Conservation (phyloP, 805 yeast species). For the Candida golubevii region DNA sequence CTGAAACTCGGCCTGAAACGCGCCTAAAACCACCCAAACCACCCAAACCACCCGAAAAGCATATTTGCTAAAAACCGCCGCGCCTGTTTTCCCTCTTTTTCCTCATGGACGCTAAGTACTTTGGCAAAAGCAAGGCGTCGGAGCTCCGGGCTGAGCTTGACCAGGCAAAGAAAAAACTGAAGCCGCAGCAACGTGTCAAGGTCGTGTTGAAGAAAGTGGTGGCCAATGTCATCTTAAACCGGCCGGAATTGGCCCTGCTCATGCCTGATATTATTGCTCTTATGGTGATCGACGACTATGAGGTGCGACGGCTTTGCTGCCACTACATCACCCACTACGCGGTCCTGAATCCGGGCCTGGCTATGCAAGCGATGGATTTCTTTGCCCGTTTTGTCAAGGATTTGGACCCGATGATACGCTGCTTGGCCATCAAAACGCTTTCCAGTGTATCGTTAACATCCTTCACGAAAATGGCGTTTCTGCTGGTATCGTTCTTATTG, state of each 20-base stretch:
- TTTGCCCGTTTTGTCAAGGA: conserved; percentile 52
- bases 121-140: conserved; percentile 34
- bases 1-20: too few relatives aligned
- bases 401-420: conserved; percentile 45
- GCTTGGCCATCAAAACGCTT: conserved; percentile 61
- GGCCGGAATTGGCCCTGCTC: conserved; percentile 65
- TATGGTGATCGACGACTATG: conserved; percentile 57
- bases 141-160: conserved; percentile 41
- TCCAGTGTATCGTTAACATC: conserved; percentile 54
- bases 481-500: conserved; percentile 32
- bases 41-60: too few relatives aligned
- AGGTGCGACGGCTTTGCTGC: conserved; percentile 66
- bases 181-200: conserved; percentile 35
- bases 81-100: neutral
- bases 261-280: conserved; percentile 58
- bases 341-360: conserved; percentile 50
- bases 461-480: conserved; percentile 45
- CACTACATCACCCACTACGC: conserved; percentile 63
- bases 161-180: conserved; percentile 40
- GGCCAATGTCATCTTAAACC: conserved; percentile 81
- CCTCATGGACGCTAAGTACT: conserved; percentile 26
- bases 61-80: too few relatives aligned
- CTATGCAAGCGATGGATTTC: conserved; percentile 52
- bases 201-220: conserved; percentile 60
- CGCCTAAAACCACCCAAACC: too few relatives aligned